phyloP scores from a whole-genome alignment of 1,284 basidiomycete species.

The Rhodotorula sp. region DNA sequence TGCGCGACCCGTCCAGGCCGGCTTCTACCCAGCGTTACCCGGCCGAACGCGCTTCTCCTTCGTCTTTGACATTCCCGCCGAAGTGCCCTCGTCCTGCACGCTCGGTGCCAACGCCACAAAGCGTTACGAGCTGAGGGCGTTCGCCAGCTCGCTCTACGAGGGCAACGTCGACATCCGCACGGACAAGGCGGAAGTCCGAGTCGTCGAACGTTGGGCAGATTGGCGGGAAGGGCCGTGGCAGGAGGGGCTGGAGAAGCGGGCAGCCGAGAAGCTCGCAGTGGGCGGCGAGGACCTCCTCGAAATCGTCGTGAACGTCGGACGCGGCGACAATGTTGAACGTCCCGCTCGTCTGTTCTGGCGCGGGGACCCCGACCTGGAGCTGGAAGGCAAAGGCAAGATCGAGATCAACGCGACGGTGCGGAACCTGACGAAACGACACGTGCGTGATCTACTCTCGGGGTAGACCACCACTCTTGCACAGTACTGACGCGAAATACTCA shows the following conservation, averaged over 20 bases:
- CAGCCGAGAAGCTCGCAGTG: slow-evolving; percentile 13
- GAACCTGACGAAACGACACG: slow-evolving; percentile 31
- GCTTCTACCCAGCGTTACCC: slow-evolving; percentile 42
- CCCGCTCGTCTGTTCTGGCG: slow-evolving; percentile 37
- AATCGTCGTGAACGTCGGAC: slow-evolving; percentile 19
- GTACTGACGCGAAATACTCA: background rate
- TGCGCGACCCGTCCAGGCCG: slow-evolving; percentile 21
- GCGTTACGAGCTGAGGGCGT: slow-evolving; percentile 43
- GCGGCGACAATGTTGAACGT: slow-evolving; percentile 14
- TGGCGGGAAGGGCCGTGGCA: slow-evolving; percentile 30
- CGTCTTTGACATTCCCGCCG: slow-evolving; percentile 40
- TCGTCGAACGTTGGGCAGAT: slow-evolving; percentile 39
- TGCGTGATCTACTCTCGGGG: slow-evolving; percentile 1
- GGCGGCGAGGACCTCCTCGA: slow-evolving; percentile 28
- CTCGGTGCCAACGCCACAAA: slow-evolving; percentile 43
- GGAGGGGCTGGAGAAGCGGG: slow-evolving; percentile 14
- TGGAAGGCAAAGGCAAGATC: slow-evolving; percentile 26
- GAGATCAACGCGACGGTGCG: slow-evolving; percentile 25
- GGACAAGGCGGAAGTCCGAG: slow-evolving; percentile 29
- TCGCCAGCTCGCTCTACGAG: slow-evolving; percentile 31
- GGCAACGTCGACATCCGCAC: slow-evolving; percentile 35
- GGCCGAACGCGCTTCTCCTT: slow-evolving; percentile 47
- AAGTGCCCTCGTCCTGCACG: slow-evolving; percentile 41
- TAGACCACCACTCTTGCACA: background rate
- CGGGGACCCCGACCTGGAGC: slow-evolving; percentile 14